A percentile compares a stretch with the other conserved stretches of the same genome.
Evolutionary conservation across 192 early-diverging fungal genomes (phyloP).

Genomic region (Diversispora epigaea): DNA sequence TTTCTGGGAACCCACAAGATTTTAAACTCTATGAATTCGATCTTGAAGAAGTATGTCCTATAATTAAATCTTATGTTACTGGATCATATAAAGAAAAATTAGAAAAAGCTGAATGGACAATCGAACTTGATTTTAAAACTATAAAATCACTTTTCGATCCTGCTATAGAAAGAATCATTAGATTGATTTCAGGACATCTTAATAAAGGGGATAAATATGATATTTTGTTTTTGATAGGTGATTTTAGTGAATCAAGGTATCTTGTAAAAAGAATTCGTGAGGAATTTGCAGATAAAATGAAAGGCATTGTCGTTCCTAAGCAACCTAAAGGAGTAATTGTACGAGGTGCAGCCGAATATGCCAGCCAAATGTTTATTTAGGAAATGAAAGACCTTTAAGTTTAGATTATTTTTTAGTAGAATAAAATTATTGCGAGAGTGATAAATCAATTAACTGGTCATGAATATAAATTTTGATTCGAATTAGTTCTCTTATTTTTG

Average conservation of each 20-base stretch:
- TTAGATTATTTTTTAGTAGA: too few relatives aligned
- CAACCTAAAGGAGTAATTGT: slow-evolving; percentile 31
- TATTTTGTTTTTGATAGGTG: slow-evolving; percentile 44
- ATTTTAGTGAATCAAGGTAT: slow-evolving; percentile 40
- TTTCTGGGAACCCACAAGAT: background rate
- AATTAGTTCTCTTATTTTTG: too few relatives aligned
- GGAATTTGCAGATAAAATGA: slow-evolving; percentile 36
- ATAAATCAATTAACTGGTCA: too few relatives aligned
- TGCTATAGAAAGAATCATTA: slow-evolving; percentile 35
- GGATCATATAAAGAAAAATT: slow-evolving; percentile 23
- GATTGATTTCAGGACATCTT: slow-evolving; percentile 40
- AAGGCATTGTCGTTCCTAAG: slow-evolving; percentile 31
- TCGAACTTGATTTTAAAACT: slow-evolving; percentile 46
- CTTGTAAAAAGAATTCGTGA: slow-evolving; percentile 38
- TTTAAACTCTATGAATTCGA: background rate
- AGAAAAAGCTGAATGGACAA: slow-evolving; percentile 43
- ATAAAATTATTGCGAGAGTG: too few relatives aligned
- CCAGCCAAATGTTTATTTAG: too few relatives aligned
- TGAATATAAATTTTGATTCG: too few relatives aligned
- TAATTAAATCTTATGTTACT: background rate
- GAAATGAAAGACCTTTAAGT: too few relatives aligned
- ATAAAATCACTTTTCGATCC: slow-evolving; percentile 39
- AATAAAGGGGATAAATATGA: slow-evolving; percentile 28
- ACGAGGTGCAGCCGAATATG: too few relatives aligned
- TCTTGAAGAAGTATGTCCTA: background rate